phyloP scores from a whole-genome alignment of 768 basidiomycete genomes.

The Exsudoporus frostii region DNA sequence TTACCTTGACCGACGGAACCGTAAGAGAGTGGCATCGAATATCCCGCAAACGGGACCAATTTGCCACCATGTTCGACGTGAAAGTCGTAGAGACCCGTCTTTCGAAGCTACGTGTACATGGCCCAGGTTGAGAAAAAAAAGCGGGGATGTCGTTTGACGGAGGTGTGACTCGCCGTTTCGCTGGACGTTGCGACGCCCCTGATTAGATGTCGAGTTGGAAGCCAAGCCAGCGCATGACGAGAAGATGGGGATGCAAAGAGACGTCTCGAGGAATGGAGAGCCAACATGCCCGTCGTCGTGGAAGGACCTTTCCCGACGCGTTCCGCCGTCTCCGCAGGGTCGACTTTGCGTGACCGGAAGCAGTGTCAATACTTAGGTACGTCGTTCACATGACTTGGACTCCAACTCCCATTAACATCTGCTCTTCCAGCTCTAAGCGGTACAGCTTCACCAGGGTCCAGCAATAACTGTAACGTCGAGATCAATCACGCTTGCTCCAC shows the following conservation, averaged over 20 bases:
- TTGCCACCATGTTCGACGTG: slow-evolving; percentile 81
- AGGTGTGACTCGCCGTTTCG: slow-evolving; percentile 15
- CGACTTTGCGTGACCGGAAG: background rate
- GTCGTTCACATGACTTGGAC: no score
- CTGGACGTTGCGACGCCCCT: slow-evolving; percentile 20
- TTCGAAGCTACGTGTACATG: slow-evolving; percentile 37
- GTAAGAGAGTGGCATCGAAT: slow-evolving; percentile 89
- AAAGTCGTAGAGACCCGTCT: slow-evolving; percentile 86
- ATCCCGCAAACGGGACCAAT: slow-evolving; percentile 97
- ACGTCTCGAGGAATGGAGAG: background rate
- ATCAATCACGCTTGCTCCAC: background rate
- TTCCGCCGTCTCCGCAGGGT: slow-evolving; percentile 8
- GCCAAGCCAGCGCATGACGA: background rate
- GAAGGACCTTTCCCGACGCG: slow-evolving; percentile 1
- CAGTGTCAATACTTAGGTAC: background rate
- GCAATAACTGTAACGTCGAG: no score
- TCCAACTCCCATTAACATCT: background rate
- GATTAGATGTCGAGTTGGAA: background rate
- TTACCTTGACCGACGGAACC: slow-evolving; percentile 73
- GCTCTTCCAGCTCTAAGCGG: background rate
- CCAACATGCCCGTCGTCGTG: slow-evolving; percentile 11
- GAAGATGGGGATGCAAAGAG: background rate
- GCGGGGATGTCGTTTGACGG: background rate
- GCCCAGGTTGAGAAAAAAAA: background rate
- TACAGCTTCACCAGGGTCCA: no score